A percentile compares a stretch with the other conserved stretches of the same genome.
These are phyloP conservation scores for Pythium plurisporium DNA, from an alignment of 352 stramenopile genomes.

Conservation along the genomic window DNA sequence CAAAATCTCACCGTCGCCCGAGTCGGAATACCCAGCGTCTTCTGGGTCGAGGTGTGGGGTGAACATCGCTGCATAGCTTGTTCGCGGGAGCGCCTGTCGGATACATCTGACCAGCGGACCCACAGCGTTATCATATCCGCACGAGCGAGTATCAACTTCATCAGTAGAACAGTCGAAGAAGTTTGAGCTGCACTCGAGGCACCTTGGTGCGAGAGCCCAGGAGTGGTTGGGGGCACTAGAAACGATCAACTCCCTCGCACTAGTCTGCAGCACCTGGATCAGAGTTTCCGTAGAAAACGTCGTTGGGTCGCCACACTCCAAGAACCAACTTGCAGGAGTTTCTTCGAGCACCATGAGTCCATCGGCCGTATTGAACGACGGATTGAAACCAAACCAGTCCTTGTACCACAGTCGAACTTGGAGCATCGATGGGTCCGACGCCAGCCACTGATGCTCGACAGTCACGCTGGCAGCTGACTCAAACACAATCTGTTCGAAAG, in stretches of 20 bases:
- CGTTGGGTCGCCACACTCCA: background rate
- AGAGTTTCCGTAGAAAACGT: background rate
- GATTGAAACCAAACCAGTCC: too few relatives aligned
- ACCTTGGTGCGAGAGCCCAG: too few relatives aligned
- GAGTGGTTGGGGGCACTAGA: too few relatives aligned
- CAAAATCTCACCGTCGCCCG: too few relatives aligned
- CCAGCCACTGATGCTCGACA: background rate
- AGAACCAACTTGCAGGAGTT: background rate
- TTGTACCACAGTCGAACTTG: background rate
- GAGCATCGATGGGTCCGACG: background rate
- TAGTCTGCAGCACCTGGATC: background rate
- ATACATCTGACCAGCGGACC: background rate
- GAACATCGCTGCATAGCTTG: too few relatives aligned
- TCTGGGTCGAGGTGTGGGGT: too few relatives aligned
- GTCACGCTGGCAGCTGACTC: background rate
- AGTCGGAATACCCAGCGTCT: too few relatives aligned
- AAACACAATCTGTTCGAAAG: background rate
- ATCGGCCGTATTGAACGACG: background rate
- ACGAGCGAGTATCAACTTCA: too few relatives aligned
- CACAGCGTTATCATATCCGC: background rate
- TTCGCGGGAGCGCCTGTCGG: background rate
- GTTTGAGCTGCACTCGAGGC: too few relatives aligned
- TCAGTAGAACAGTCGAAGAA: too few relatives aligned
- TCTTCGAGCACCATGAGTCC: background rate
- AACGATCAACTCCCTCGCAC: too few relatives aligned